These are phyloP conservation scores for Meyerozyma guilliermondii DNA, from an alignment of 1,139 yeast genomes.

Conservation along the genomic window DNA sequence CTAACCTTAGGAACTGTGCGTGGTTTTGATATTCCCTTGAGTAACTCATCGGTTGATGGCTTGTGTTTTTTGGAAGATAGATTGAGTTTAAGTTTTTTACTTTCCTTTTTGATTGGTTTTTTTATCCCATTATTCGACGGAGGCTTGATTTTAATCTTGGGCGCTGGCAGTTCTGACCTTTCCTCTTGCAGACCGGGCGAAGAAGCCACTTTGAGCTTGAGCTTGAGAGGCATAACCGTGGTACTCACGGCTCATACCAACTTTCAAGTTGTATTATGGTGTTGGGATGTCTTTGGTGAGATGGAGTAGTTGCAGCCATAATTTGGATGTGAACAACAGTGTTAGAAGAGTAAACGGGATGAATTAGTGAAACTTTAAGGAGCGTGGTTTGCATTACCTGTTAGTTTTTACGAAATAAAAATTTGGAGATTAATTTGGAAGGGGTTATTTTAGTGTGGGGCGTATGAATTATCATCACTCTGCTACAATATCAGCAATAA, in stretches of 20 bases:
- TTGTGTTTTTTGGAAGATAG: conserved; percentile 8
- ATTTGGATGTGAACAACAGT: too few relatives aligned
- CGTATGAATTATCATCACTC: too few relatives aligned
- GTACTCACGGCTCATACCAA: not conserved
- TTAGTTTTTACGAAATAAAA: too few relatives aligned
- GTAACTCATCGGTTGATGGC: not conserved
- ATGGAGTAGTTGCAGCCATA: not conserved
- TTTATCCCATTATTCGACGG: conserved; percentile 7
- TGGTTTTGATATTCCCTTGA: not conserved
- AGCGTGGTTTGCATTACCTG: too few relatives aligned
- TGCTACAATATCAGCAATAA: too few relatives aligned
- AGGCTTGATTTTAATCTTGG: conserved; percentile 18
- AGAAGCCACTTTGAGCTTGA: conserved; percentile 19
- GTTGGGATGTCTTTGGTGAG: not conserved
- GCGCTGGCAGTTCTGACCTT: conserved; percentile 7
- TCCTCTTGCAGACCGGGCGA: conserved; percentile 2
- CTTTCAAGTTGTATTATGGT: not conserved
- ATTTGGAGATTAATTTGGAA: too few relatives aligned
- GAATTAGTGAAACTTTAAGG: too few relatives aligned
- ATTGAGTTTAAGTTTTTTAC: conserved; percentile 19
- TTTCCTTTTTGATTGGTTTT: conserved; percentile 7
- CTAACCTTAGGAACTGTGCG: conserved; percentile 56
- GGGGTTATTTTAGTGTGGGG: too few relatives aligned
- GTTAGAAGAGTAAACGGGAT: too few relatives aligned
- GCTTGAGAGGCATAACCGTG: conserved; percentile 16